These are phyloP conservation scores for Aristolochia californica DNA, from an alignment of 164 flowering plant species.

Conservation along the genomic window DNA sequence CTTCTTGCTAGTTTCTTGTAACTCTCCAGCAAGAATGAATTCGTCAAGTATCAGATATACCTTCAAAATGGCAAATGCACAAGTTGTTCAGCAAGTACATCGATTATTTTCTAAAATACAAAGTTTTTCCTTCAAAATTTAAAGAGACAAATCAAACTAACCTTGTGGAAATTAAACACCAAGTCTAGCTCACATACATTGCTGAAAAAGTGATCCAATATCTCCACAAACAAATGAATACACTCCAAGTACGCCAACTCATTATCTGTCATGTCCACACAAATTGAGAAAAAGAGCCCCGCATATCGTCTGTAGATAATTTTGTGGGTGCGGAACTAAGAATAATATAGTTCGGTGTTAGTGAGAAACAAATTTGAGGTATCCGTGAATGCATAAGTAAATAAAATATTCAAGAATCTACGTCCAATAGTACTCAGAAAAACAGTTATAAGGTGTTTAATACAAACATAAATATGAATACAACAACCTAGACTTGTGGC, in stretches of 20 bases:
- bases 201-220: conserved; percentile 98
- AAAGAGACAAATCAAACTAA: conserved; percentile 17
- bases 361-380: not conserved
- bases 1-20: conserved; percentile 98
- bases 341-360: not conserved
- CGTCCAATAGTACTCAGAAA: not conserved
- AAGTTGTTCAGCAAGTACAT: too few relatives aligned
- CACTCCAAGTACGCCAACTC: conserved; percentile 94
- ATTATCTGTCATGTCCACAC: conserved; percentile 97
- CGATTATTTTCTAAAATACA: too few relatives aligned
- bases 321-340: conserved; percentile 98
- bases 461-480: too few relatives aligned
- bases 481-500: too few relatives aligned
- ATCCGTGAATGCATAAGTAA: not conserved
- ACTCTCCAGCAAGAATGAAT: conserved; percentile 98
- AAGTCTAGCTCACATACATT: conserved; percentile 98
- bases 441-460: too few relatives aligned
- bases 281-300: conserved; percentile 87
- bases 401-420: not conserved
- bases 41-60: conserved; percentile 94
- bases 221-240: conserved; percentile 97
- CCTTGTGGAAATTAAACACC: conserved; percentile 99
- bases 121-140: too few relatives aligned
- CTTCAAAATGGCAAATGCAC: conserved; percentile 17
- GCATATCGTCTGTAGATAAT: conserved; percentile 97